phyloP scores from a whole-genome alignment of 331 rosid species.

The Quercus phellos region DNA sequence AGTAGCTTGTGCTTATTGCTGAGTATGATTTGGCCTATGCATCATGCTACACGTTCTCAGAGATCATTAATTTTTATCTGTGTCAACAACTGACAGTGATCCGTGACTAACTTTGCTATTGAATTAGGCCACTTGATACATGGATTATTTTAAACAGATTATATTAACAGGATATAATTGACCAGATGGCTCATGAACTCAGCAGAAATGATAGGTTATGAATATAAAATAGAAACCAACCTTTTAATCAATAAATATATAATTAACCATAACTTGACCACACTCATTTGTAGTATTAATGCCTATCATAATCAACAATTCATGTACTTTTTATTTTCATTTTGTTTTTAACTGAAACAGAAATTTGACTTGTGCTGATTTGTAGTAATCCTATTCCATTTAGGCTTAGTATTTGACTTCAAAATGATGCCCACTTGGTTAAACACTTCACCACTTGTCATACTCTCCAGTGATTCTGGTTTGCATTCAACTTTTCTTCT shows the following conservation, averaged over 20 bases:
- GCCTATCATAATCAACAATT: not conserved
- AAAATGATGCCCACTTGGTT: not conserved
- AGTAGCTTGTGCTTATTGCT: too few relatives aligned
- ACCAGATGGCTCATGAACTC: too few relatives aligned
- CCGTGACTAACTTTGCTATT: not conserved
- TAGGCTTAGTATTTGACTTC: slow-evolving; percentile 14
- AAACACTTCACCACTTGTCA: slow-evolving; percentile 19
- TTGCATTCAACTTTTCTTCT: not conserved
- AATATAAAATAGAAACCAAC: not conserved
- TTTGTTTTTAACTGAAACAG: not conserved
- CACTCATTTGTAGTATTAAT: not conserved
- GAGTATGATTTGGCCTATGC: too few relatives aligned
- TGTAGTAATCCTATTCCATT: not conserved
- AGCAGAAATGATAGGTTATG: not conserved
- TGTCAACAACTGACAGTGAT: not conserved
- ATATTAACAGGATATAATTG: not conserved
- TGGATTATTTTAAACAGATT: not conserved
- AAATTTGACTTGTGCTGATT: not conserved
- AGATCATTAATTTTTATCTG: not conserved
- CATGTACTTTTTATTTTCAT: not conserved
- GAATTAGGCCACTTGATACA: not conserved
- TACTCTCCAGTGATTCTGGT: not conserved
- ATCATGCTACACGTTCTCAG: too few relatives aligned
- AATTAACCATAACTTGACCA: not conserved
- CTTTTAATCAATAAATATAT: not conserved